Conservation (phyloP, 352 stramenopile species). For the Blastocystis sp. region DNA sequence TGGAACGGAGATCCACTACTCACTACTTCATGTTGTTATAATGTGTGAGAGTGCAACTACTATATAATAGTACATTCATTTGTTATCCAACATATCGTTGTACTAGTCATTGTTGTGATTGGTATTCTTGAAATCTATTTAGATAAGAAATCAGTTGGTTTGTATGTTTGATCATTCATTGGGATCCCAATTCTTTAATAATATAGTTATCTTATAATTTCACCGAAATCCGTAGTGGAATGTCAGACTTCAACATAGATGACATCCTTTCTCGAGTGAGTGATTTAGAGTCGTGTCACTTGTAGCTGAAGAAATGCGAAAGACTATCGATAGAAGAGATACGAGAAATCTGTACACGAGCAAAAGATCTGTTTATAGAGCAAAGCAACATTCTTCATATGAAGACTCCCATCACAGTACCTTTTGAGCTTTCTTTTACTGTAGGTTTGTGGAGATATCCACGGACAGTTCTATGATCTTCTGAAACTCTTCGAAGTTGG, state of each 20-base stretch:
- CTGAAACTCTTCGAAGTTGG: slow-evolving; percentile 89
- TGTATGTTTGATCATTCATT: too few species aligned
- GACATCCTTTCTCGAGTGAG: slow-evolving; percentile 9
- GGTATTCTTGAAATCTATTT: too few species aligned
- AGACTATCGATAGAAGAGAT: slow-evolving; percentile 80
- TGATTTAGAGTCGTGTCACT: background rate
- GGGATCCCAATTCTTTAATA: too few species aligned
- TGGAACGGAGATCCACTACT: too few species aligned
- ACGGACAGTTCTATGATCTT: slow-evolving; percentile 98
- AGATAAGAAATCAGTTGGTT: too few species aligned
- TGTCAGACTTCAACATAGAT: slow-evolving; percentile 48
- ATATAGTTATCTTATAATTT: too few species aligned
- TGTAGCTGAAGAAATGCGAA: slow-evolving; percentile 66
- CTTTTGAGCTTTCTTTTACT: background rate
- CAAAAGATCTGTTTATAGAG: slow-evolving; percentile 95
- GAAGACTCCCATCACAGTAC: slow-evolving; percentile 92
- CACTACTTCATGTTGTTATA: too few species aligned
- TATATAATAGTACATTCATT: too few species aligned
- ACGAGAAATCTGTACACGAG: slow-evolving; percentile 82
- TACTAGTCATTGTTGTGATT: too few species aligned
- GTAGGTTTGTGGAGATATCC: slow-evolving; percentile 96
- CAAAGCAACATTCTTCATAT: slow-evolving; percentile 98
- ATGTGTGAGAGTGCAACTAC: too few species aligned
- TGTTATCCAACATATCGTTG: too few species aligned
- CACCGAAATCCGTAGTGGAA: background rate